These are phyloP conservation scores for Emydomyces testavorans DNA, from an alignment of 2,329 filamentous ascomycete species.

Conservation along the genomic window DNA sequence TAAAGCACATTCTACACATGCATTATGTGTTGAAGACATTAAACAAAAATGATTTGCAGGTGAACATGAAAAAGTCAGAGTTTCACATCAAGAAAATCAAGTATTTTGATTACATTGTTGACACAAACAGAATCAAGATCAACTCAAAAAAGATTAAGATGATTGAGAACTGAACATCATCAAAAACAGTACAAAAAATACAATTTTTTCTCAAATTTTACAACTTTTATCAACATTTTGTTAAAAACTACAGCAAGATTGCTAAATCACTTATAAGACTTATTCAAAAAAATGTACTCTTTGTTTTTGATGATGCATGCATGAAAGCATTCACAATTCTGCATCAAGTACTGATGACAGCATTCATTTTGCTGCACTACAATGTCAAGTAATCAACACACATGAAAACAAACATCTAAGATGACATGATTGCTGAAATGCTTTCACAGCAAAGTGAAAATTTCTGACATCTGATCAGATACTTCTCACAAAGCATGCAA, in stretches of 20 bases:
- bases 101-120: background rate
- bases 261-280: background rate
- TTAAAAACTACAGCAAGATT: background rate
- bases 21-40: background rate
- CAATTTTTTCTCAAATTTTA: background rate
- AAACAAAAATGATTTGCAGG: background rate
- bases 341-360: background rate
- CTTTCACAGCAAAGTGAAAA: too few relatives aligned
- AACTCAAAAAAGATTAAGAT: background rate
- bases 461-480: too few relatives aligned
- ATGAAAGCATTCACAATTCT: background rate
- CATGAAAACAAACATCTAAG: too few relatives aligned
- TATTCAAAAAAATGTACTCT: background rate
- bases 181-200: background rate
- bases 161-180: background rate
- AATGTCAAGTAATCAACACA: background rate
- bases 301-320: background rate
- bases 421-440: too few relatives aligned
- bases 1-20: constrained; percentile 1
- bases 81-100: background rate
- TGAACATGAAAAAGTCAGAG: background rate
- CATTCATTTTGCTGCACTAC: background rate
- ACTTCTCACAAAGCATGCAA: too few relatives aligned
- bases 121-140: background rate
- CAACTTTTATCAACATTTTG: constrained; percentile 4